Base-by-base conservation (phyloP, 805 yeast species). In the Candida multigemmis region DNA sequence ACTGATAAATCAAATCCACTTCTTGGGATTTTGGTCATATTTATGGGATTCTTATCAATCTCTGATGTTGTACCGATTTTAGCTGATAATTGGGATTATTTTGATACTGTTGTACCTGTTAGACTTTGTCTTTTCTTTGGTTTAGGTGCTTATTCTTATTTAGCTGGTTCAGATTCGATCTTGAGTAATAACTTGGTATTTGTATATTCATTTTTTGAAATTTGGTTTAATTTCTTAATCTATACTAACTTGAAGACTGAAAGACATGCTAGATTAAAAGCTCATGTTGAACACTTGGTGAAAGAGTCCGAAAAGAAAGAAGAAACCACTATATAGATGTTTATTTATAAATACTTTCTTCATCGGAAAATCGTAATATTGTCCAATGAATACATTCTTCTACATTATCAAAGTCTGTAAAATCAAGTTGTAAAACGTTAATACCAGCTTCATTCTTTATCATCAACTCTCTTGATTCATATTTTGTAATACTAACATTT, bases 181-280 rank as follows among this genome's bases (percentile, higher is more conserved):
- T 32, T 78, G n/a, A 72, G 78, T 42, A 78, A 78, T 50, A 75
- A 73, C 42, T 53, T 73, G 24, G 69, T 77, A 3, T 77, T 80
- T 36, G 54, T 67, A 4, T 77, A 67, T 42, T 48, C 72, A 16
- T 77, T 79, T 35, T 41, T 70, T 35, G 91, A 80, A 47, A 65
- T 78, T 17, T 80, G 87, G 85, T 58, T 74, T 41, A 73, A 76
- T 40, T 72, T 77, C 32, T 53, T 79, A 36, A 62, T 77, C 18
- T 78, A 64, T 48, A 70, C 66, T 42, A 64, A 77, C 22, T 54
- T 80, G 33, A 68, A 74, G 41, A 86, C 79, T 34, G 89, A 79
- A 41, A 71, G 65, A 41, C 60, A 63, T 33, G 57, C 60, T 32
- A 60, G 68, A 32, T 54, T 64, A 28, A 69, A 71, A 38, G 46